Evolutionary conservation across 306 rosid species (phyloP).

Genomic region (Spatholobus suberectus): DNA sequence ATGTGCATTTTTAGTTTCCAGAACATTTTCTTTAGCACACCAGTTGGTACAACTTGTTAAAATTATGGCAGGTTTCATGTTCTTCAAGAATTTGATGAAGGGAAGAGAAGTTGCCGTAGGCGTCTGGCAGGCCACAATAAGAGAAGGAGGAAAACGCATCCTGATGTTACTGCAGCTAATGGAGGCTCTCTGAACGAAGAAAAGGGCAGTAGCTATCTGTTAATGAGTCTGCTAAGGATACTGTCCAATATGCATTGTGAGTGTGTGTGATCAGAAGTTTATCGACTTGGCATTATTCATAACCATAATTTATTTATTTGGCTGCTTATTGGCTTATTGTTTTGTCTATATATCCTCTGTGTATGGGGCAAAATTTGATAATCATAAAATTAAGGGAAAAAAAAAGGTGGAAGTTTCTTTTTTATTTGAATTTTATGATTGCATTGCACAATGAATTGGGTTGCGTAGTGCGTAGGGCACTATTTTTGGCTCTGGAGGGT

Average conservation of each 20-base stretch:
- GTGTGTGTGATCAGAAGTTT: conserved; percentile 40
- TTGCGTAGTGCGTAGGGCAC: not conserved
- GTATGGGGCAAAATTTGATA: not conserved
- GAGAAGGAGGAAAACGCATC: conserved; percentile 89
- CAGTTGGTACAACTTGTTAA: conserved; percentile 41
- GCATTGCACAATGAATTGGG: not conserved
- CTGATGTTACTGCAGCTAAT: conserved; percentile 60
- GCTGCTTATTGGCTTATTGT: conserved; percentile 17
- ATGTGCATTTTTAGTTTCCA: not conserved
- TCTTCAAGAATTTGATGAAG: conserved; percentile 97
- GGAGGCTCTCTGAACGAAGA: conserved; percentile 75
- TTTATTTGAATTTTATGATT: not conserved
- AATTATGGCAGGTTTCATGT: conserved; percentile 85
- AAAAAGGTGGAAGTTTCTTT: not conserved
- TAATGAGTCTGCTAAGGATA: conserved; percentile 79
- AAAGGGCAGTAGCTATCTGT: conserved; percentile 74
- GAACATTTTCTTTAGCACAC: conserved; percentile 38
- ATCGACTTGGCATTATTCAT: conserved; percentile 26
- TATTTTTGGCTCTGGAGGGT: not conserved
- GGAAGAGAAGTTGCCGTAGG: conserved; percentile 96
- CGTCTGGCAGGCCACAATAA: conserved; percentile 95
- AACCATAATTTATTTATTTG: not conserved
- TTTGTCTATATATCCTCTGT: conserved; percentile 16
- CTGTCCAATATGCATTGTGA: conserved; percentile 88
- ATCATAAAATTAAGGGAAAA: not conserved